Evolutionary conservation across 257 asterid species (phyloP), one percentile per base, ranked within the genome.

Genomic region (Scutellaria minor): DNA sequence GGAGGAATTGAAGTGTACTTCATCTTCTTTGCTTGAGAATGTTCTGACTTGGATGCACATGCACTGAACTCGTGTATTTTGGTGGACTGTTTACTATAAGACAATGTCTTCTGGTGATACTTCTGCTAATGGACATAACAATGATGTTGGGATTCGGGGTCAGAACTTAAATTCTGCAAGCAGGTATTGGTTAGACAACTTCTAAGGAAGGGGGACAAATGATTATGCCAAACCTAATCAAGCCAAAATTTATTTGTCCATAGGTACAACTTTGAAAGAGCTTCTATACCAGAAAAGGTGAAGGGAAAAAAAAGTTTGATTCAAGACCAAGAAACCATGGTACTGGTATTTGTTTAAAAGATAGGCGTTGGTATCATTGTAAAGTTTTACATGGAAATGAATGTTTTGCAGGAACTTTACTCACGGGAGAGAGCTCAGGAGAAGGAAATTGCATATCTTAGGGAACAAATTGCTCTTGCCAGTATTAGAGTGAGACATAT

Each of bases 391-490:
- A 53, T 64, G 70, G 71, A 64, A 56, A 68, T 78, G 79, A 77
- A 52, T 71, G 68, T 55, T 71, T 73, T 71, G 58, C 73, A 92
- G 97, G 96, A 84, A 72, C 96, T 90, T 42, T 57, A 72, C 80
- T 88, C 90, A 60, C 83, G 78, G 73, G 85, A 81, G 64, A 87
- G 88, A 72, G 89, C 85, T 75, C 89, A 85, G 76, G 86, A 87
- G 82, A 82, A 84, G 73, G 97, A 92, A 82, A 90, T 92, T 71
- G 71, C 71, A 81, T 15, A 70, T 81, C 96, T 92, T 72, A 85
- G 86, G 51, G 93, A 88, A 80, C 93, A 87, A 80, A 86, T 92
- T 84, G 90, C 95, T 74, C 82, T 71, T 79, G 95, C 99, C 45
- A 91, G 97, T 81, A 80, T 90, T 70, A 85, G 73, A 85, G 99